phyloP scores from a whole-genome alignment of 2,329 filamentous ascomycete genomes.

The Escovopsis weberi region DNA sequence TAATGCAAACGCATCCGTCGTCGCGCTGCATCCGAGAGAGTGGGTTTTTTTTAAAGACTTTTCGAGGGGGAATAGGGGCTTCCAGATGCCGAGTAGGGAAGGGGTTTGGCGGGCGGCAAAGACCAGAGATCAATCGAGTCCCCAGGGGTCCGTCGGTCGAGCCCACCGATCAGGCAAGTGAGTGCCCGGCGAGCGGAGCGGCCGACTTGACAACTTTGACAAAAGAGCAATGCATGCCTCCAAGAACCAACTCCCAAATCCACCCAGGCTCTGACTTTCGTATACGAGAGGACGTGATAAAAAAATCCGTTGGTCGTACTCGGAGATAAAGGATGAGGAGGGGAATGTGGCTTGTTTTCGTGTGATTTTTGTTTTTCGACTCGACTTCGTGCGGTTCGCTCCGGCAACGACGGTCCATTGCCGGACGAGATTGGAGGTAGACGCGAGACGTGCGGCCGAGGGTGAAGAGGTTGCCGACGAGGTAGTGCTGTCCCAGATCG shows the following conservation, averaged over 20 bases:
- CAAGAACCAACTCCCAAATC: slow-evolving; percentile 1
- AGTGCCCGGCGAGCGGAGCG: slow-evolving; percentile 1
- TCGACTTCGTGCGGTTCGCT: too few relatives aligned
- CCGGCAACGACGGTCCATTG: too few relatives aligned
- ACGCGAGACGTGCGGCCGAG: slow-evolving; percentile 1
- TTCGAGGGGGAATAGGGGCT: not conserved
- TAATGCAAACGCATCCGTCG: slow-evolving; percentile 8
- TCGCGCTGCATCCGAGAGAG: slow-evolving; percentile 3
- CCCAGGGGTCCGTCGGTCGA: too few relatives aligned
- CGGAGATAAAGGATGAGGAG: not conserved
- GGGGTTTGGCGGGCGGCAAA: slow-evolving; percentile 10
- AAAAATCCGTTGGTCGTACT: slow-evolving; percentile 2
- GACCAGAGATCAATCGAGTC: slow-evolving; percentile 13
- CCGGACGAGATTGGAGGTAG: too few relatives aligned
- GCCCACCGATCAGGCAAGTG: slow-evolving; percentile 6
- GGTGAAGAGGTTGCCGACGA: not conserved
- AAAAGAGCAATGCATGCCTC: not conserved
- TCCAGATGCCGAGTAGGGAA: not conserved
- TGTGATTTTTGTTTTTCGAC: not conserved
- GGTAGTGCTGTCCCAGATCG: slow-evolving; percentile 1
- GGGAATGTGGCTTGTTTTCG: not conserved
- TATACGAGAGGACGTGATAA: slow-evolving; percentile 1
- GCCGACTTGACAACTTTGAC: not conserved
- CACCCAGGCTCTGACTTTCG: slow-evolving; percentile 1
- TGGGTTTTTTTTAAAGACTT: slow-evolving; percentile 1